A percentile compares a stretch with the other conserved stretches of the same genome.
These are phyloP conservation scores for Cladosporium sp. DNA, from an alignment of 2,329 filamentous ascomycete species.

Conservation along the genomic window DNA sequence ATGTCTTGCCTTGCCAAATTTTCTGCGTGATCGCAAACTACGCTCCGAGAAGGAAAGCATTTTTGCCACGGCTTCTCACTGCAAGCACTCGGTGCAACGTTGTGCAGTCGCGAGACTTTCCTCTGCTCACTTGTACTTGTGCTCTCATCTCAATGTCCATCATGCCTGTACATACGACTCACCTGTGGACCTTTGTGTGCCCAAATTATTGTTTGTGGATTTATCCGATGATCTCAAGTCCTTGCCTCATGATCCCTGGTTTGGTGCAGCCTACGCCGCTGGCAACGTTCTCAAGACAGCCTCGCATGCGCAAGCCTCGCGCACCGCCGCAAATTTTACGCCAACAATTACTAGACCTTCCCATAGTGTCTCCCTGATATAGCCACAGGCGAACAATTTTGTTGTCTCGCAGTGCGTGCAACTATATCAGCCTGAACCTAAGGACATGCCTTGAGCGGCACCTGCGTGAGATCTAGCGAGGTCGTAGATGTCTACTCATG, in stretches of 20 bases:
- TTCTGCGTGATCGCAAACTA: neutral
- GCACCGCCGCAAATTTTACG: neutral
- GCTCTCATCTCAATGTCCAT: neutral
- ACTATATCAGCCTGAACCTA: neutral
- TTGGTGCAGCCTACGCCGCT: neutral
- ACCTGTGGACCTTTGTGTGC: neutral
- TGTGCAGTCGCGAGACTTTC: neutral
- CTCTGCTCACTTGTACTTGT: neutral
- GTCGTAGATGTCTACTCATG: neutral
- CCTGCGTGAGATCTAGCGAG: neutral
- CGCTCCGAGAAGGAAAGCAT: neutral
- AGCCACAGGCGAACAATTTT: neutral
- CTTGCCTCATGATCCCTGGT: neutral
- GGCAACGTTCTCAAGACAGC: too few relatives aligned
- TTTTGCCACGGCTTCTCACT: neutral
- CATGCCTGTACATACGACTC: neutral
- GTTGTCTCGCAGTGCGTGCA: neutral
- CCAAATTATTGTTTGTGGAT: too few relatives aligned
- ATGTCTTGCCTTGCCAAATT: neutral
- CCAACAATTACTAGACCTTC: neutral
- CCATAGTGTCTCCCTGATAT: neutral
- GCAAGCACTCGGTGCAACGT: neutral
- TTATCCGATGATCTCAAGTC: neutral
- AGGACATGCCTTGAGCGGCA: neutral
- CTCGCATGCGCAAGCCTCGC: neutral